Conservation (phyloP, 495 filamentous ascomycete genomes). For the Penicillium silybi region DNA sequence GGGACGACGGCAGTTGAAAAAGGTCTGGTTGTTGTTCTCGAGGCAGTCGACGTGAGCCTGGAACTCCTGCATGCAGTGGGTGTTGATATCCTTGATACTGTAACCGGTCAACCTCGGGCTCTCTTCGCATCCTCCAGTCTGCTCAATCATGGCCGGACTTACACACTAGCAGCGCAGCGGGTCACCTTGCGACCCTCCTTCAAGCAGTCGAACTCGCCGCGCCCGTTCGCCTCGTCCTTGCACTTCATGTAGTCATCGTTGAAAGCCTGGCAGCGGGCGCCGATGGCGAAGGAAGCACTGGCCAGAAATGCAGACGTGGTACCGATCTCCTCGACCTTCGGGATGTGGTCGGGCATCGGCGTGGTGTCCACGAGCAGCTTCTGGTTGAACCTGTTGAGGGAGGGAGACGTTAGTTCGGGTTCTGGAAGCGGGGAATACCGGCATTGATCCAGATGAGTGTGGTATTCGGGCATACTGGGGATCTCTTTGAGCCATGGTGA, state of each 20-base stretch:
- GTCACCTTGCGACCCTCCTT: conserved; percentile 96
- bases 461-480: conserved; percentile 35
- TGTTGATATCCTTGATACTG: conserved; percentile 94
- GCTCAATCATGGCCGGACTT: conserved; percentile 39
- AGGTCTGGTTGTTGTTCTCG: conserved; percentile 93
- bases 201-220: conserved; percentile 90
- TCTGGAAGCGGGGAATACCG: conserved; percentile 2
- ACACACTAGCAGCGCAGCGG: conserved; percentile 94
- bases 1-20: conserved; percentile 79
- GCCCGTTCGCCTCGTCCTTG: conserved; percentile 85
- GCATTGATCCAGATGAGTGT: background rate
- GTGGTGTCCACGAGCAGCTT: conserved; percentile 91
- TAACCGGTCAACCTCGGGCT: conserved; percentile 8
- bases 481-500: conserved; percentile 49
- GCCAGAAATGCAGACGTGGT: conserved; percentile 85
- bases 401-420: conserved; percentile 18
- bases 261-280: conserved; percentile 86
- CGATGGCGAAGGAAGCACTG: conserved; percentile 95
- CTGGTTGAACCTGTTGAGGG: conserved; percentile 77
- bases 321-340: conserved; percentile 86
- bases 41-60: conserved; percentile 90
- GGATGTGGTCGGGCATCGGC: conserved; percentile 86
- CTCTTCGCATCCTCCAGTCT: background rate
- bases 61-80: conserved; percentile 86
- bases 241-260: conserved; percentile 99